Evolutionary conservation across 495 filamentous ascomycete species (phyloP), one percentile per base, ranked within the genome.

Genomic region (Tuber calosporum): DNA sequence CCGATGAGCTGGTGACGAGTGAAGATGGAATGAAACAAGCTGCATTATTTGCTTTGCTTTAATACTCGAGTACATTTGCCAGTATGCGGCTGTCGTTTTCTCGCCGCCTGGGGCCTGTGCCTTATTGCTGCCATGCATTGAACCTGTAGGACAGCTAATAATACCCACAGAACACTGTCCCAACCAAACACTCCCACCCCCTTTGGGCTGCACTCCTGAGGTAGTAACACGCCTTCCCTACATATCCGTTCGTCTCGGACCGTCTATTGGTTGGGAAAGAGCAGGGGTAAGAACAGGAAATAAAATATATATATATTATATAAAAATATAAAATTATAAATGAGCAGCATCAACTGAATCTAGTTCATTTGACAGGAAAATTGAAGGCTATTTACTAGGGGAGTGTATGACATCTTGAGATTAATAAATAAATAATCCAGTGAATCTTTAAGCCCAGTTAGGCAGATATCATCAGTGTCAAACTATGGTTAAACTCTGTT

Each of bases 21-120:
- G 38, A 19, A 34, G 20, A 39, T 72, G n/a, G 71, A 15, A 68
- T 40, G 68, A 70, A 43, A 70, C 68, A 45, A 43, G 68, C 68
- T 40, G 68, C 48, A 13, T 58, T 19, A 70, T 20, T 19, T 45
- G n/a, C 68, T 26, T 42, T 38, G 36, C 67, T 26, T 37, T 30
- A n/a, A n/a, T n/a, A 3, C 34, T 34, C 2, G 36, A 36, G 15
- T 13, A 69, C 71, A 43, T 15, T 17, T 37, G 7, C 15, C 9
- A 30, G 4, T 8, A 4, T n/a, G 1, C 30, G 6, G 38, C 34
- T 39, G n/a, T 58, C n/a, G 9, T 58, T 58, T 5, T 30, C 48
- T 58, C 48, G 48, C 48, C 3, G n/a, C n/a, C 48, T 7, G 15
- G n/a, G 11, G 30, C 15, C 48, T 4, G 11, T 58, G 5, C n/a